Evolutionary conservation across 1,284 basidiomycete species (phyloP).

Genomic region (Leccinum olivaceoglutinosum): DNA sequence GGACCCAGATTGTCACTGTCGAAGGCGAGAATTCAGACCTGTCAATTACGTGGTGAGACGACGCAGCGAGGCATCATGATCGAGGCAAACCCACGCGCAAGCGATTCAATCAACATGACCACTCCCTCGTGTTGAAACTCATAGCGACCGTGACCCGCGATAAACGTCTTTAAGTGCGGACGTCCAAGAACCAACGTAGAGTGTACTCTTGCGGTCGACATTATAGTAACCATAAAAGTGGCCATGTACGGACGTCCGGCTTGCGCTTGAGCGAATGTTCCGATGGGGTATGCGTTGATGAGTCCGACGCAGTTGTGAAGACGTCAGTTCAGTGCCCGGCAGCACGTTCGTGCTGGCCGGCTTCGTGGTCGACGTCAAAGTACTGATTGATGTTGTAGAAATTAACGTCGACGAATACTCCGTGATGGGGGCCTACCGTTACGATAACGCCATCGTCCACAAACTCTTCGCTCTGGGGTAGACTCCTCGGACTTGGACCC

Average conservation of each 20-base stretch:
- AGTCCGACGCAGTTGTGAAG: conserved; percentile 93
- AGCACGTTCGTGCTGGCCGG: conserved; percentile 93
- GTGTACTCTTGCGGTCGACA: conserved; percentile 92
- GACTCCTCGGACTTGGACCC: too few relatives aligned
- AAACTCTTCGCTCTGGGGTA: too few relatives aligned
- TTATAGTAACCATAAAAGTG: conserved; percentile 98
- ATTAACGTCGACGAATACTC: conserved; percentile 52
- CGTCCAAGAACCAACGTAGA: conserved; percentile 62
- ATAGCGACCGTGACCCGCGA: conserved; percentile 82
- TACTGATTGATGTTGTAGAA: conserved; percentile 98
- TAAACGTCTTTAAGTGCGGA: conserved; percentile 68
- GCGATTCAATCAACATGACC: conserved; percentile 97
- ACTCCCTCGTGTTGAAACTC: conserved; percentile 95
- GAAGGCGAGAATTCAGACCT: too few relatives aligned
- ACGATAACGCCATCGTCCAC: too few relatives aligned
- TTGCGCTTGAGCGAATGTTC: conserved; percentile 97
- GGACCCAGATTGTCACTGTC: too few relatives aligned
- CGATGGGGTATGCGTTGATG: conserved; percentile 91
- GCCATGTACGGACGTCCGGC: conserved; percentile 91
- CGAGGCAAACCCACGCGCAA: conserved; percentile 61
- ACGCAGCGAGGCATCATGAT: background rate
- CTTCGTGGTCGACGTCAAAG: conserved; percentile 99
- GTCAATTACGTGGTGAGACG: too few relatives aligned
- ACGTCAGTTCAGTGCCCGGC: conserved; percentile 44
- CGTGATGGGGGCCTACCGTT: too few relatives aligned